Percentiles rank a stretch among this genome's conserved stretches.
These are phyloP conservation scores for Strobilomyces confusus DNA, from an alignment of 768 basidiomycete species.

Conservation along the genomic window DNA sequence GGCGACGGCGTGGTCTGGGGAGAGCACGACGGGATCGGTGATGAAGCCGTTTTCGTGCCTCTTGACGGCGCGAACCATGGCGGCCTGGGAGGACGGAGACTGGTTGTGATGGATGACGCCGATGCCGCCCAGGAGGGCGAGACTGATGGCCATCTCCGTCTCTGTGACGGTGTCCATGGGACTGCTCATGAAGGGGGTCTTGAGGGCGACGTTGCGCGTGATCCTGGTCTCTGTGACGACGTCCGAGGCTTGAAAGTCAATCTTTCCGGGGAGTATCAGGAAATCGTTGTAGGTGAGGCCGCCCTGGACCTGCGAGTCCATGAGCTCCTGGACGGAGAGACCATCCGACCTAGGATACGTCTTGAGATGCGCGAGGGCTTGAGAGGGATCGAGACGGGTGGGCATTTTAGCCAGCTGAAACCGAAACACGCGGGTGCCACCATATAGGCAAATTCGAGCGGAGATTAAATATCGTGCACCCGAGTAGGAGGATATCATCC, in stretches of 20 bases:
- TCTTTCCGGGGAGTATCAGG: slow-evolving; percentile 89
- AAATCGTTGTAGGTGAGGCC: slow-evolving; percentile 99
- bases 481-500: too few species aligned
- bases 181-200: slow-evolving; percentile 95
- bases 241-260: slow-evolving; percentile 82
- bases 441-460: slow-evolving; percentile 12
- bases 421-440: neutral
- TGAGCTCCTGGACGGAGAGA: slow-evolving; percentile 77
- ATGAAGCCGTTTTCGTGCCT: slow-evolving; percentile 99
- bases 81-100: slow-evolving; percentile 76
- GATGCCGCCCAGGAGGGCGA: slow-evolving; percentile 94
- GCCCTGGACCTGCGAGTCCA: slow-evolving; percentile 81
- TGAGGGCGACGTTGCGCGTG: slow-evolving; percentile 86
- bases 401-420: slow-evolving; percentile 33
- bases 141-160: slow-evolving; percentile 85
- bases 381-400: slow-evolving; percentile 54
- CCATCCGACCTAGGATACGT: slow-evolving; percentile 75
- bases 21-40: slow-evolving; percentile 86
- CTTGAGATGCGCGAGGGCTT: slow-evolving; percentile 73
- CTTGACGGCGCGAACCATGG: slow-evolving; percentile 97
- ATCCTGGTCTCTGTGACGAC: slow-evolving; percentile 83
- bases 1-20: slow-evolving; percentile 71
- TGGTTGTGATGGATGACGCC: slow-evolving; percentile 99
- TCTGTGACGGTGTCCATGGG: slow-evolving; percentile 99
- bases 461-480: slow-evolving; percentile 6